A percentile compares a stretch with the other conserved stretches of the same genome.
Evolutionary conservation across 1,139 yeast species (phyloP).

Genomic region (Suhomyces chickasaworum): DNA sequence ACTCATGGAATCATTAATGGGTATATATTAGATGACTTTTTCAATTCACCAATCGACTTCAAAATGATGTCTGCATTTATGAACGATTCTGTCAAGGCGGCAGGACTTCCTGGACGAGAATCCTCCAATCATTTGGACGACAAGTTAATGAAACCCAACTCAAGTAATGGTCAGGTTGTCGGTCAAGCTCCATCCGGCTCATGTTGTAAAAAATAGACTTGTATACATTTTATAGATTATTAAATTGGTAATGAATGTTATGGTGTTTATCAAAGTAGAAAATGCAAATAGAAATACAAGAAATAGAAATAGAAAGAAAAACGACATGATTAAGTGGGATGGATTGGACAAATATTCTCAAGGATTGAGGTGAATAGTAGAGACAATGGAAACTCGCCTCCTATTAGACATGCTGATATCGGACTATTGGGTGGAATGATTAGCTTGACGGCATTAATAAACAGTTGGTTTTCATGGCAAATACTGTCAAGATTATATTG

Average conservation of each 20-base stretch:
- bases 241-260: not conserved
- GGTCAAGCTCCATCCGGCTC: not conserved
- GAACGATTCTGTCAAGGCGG: constrained; percentile 6
- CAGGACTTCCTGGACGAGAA: constrained; percentile 7
- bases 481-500: too few species aligned
- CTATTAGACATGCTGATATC: too few species aligned
- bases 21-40: constrained; percentile 42
- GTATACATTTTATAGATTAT: not conserved
- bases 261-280: too few species aligned
- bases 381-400: too few species aligned
- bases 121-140: constrained; percentile 1
- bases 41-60: constrained; percentile 12
- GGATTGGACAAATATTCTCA: too few species aligned
- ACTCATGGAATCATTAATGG: constrained; percentile 58
- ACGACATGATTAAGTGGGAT: too few species aligned
- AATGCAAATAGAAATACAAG: too few species aligned
- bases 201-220: constrained; percentile 5
- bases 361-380: too few species aligned
- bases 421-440: too few species aligned
- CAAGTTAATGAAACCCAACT: not conserved
- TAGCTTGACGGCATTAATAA: too few species aligned
- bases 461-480: too few species aligned
- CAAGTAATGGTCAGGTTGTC: constrained; percentile 1
- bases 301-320: too few species aligned
- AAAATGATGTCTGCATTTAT: constrained; percentile 8